Evolutionary conservation across 192 early-diverging fungal genomes (phyloP).

Genomic region (Diversispora epigaea): DNA sequence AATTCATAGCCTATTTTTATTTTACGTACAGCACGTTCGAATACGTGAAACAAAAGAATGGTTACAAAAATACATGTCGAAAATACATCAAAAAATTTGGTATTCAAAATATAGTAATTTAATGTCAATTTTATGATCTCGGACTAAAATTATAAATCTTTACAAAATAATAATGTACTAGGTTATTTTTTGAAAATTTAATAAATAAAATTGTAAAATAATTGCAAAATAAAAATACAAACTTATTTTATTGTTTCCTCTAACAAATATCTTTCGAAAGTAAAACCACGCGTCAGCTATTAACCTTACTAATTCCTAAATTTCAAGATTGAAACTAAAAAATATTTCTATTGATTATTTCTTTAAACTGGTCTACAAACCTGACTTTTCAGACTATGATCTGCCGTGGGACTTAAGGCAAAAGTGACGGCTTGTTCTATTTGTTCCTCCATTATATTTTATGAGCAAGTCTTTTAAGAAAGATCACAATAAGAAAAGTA

Average conservation of each 20-base stretch:
- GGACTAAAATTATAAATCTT: too few relatives aligned
- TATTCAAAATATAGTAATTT: too few relatives aligned
- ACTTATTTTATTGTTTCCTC: too few relatives aligned
- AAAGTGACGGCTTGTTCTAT: conserved; percentile 78
- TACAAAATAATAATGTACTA: too few relatives aligned
- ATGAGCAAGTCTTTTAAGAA: too few relatives aligned
- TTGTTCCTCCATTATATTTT: conserved; percentile 50
- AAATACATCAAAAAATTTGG: neutral
- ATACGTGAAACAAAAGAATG: neutral
- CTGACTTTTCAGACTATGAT: conserved; percentile 69
- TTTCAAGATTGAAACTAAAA: neutral
- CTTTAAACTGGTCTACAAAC: conserved; percentile 43
- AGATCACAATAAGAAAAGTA: too few relatives aligned
- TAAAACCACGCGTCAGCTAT: too few relatives aligned
- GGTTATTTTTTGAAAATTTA: too few relatives aligned
- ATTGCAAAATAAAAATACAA: too few relatives aligned
- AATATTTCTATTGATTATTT: neutral
- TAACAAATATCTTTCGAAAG: too few relatives aligned
- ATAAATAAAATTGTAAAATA: too few relatives aligned
- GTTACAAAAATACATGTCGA: neutral
- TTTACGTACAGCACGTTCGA: neutral
- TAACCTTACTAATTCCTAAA: neutral
- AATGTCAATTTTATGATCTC: too few relatives aligned
- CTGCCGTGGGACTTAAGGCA: conserved; percentile 71
- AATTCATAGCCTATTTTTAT: conserved; percentile 67